Percentiles rank a stretch among this genome's conserved stretches.
Conservation (phyloP, 2,329 filamentous ascomycete genomes). For the Eutypa lata region DNA sequence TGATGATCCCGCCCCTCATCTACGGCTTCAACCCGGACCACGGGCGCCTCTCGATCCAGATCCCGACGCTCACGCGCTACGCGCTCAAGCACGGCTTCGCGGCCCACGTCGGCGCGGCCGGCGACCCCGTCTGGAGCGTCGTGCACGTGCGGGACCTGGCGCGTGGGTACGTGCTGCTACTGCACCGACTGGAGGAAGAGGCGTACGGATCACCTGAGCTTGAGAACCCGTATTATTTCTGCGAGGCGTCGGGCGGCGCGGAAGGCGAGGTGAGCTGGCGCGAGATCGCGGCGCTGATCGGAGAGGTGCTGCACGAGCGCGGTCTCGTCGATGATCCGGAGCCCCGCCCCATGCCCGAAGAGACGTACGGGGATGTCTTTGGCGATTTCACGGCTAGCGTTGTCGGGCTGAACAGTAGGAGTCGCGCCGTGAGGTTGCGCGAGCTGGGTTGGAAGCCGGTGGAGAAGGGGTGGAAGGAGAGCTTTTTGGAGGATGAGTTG, state of each 20-base stretch:
- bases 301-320: slow-evolving; percentile 28
- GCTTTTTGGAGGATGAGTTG: slow-evolving; percentile 40
- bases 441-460: slow-evolving; percentile 41
- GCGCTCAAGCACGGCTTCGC: slow-evolving; percentile 45
- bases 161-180: slow-evolving; percentile 38
- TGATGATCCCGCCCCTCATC: slow-evolving; percentile 46
- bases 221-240: slow-evolving; percentile 48
- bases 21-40: slow-evolving; percentile 40
- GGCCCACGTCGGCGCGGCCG: slow-evolving; percentile 41
- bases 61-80: slow-evolving; percentile 44
- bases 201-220: slow-evolving; percentile 23
- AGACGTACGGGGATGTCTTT: slow-evolving; percentile 39
- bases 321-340: slow-evolving; percentile 30
- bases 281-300: slow-evolving; percentile 36
- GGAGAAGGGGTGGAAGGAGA: slow-evolving; percentile 39
- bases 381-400: slow-evolving; percentile 31
- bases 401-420: slow-evolving; percentile 40
- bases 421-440: slow-evolving; percentile 39
- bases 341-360: slow-evolving; percentile 31
- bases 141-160: slow-evolving; percentile 48
- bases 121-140: slow-evolving; percentile 36
- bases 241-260: slow-evolving; percentile 37
- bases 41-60: slow-evolving; percentile 41
- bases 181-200: slow-evolving; percentile 41
- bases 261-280: slow-evolving; percentile 39